Conservation (phyloP, 1,139 yeast species). For the Lodderomyces theae region DNA sequence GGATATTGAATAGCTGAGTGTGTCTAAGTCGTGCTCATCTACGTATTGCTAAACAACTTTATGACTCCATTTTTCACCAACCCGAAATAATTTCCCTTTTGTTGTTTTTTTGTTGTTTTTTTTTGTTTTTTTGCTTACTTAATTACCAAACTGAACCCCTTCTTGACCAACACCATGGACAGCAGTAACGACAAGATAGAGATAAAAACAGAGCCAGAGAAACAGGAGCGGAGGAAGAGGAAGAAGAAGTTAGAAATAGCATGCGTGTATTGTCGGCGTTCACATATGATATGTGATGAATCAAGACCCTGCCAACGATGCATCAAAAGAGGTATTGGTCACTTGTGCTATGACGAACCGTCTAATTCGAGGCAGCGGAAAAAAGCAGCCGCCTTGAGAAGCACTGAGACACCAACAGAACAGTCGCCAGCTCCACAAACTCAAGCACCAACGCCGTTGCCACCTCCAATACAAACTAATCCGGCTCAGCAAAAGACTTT, state of each 20-base stretch:
- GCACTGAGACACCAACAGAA: constrained; percentile 10
- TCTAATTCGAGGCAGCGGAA: constrained; percentile 43
- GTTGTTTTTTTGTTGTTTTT: neutral
- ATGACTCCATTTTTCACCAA: neutral
- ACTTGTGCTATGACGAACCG: constrained; percentile 82
- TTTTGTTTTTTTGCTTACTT: neutral
- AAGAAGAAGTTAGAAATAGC: constrained; percentile 67
- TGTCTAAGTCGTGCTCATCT: no score
- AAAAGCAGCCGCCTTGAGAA: constrained; percentile 32
- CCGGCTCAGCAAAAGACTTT: constrained; percentile 14
- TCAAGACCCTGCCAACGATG: constrained; percentile 86
- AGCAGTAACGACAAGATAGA: neutral
- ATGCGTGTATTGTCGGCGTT: constrained; percentile 87
- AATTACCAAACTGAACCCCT: neutral
- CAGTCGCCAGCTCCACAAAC: constrained; percentile 11
- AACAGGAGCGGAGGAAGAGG: constrained; percentile 8
- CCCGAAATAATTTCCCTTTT: no score
- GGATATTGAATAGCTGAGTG: no score
- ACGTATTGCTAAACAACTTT: no score
- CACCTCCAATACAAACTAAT: constrained; percentile 6
- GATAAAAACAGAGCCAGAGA: constrained; percentile 5
- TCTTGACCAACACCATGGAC: constrained; percentile 1
- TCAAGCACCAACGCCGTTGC: constrained; percentile 6
- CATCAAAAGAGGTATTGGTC: constrained; percentile 83
- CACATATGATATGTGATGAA: constrained; percentile 93